A percentile compares a stretch with the other conserved stretches of the same genome.
Evolutionary conservation across 1,139 yeast species (phyloP).

Genomic region (Hansenula sp.): DNA sequence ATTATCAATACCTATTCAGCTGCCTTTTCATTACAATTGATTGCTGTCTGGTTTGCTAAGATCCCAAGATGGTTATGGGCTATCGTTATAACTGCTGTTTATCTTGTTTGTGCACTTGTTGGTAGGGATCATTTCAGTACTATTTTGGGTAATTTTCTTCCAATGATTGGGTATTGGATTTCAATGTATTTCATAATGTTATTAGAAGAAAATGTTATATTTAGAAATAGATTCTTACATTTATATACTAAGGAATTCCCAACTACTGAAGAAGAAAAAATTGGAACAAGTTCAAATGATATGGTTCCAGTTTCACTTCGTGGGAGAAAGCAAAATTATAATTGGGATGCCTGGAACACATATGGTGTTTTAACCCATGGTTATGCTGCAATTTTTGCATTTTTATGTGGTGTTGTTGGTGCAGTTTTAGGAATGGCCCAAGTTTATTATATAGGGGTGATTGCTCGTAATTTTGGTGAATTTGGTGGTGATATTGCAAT

Average conservation of each 20-base stretch:
- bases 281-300: slow-evolving; percentile 3
- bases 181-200: slow-evolving; percentile 74
- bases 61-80: slow-evolving; percentile 84
- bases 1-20: slow-evolving; percentile 81
- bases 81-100: slow-evolving; percentile 57
- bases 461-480: slow-evolving; percentile 54
- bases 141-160: slow-evolving; percentile 82
- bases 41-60: slow-evolving; percentile 56
- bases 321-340: slow-evolving; percentile 39
- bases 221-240: slow-evolving; percentile 51
- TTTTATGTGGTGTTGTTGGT: slow-evolving; percentile 64
- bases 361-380: slow-evolving; percentile 54
- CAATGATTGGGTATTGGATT: slow-evolving; percentile 95
- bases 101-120: slow-evolving; percentile 66
- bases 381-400: slow-evolving; percentile 58
- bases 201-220: slow-evolving; percentile 70
- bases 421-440: slow-evolving; percentile 85
- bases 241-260: slow-evolving; percentile 52
- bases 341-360: slow-evolving; percentile 68
- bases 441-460: slow-evolving; percentile 70
- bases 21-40: slow-evolving; percentile 74
- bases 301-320: slow-evolving; percentile 16
- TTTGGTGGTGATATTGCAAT: slow-evolving; percentile 78
- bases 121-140: slow-evolving; percentile 75
- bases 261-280: slow-evolving; percentile 4